Conservation (phyloP, 1,284 basidiomycete species). For the Albatrellus sp. region DNA sequence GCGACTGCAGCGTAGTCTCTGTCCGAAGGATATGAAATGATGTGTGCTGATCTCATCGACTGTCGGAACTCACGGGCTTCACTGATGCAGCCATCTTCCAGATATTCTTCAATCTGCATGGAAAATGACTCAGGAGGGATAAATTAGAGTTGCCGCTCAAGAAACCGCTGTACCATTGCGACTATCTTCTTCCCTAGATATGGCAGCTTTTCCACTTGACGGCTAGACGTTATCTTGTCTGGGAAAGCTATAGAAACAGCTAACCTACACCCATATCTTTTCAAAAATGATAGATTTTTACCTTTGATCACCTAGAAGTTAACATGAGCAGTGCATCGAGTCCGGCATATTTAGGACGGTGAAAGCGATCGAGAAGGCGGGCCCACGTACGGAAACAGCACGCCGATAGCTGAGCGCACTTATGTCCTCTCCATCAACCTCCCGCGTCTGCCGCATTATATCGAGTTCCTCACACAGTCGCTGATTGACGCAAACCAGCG, state of each 20-base stretch:
- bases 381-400: constrained; percentile 41
- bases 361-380: background rate
- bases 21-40: background rate
- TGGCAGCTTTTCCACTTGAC: constrained; percentile 38
- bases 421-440: constrained; percentile 49
- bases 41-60: background rate
- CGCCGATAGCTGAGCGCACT: constrained; percentile 59
- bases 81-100: constrained; percentile 37
- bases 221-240: constrained; percentile 27
- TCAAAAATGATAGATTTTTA: constrained; percentile 13
- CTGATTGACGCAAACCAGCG: constrained; percentile 57
- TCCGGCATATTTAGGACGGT: background rate
- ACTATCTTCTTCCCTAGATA: constrained; percentile 49
- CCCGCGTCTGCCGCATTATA: constrained; percentile 43
- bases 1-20: constrained; percentile 36
- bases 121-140: no score
- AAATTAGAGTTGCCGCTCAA: no score
- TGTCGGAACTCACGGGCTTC: constrained; percentile 41
- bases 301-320: constrained; percentile 47
- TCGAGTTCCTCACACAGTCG: constrained; percentile 39
- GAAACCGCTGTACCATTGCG: constrained; percentile 33
- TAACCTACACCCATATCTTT: background rate
- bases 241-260: constrained; percentile 42
- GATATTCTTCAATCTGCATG: constrained; percentile 48
- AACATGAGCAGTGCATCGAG: background rate